These are phyloP conservation scores for Calonectria pauciramosa DNA, from an alignment of 2,329 filamentous ascomycete genomes.

Conservation along the genomic window DNA sequence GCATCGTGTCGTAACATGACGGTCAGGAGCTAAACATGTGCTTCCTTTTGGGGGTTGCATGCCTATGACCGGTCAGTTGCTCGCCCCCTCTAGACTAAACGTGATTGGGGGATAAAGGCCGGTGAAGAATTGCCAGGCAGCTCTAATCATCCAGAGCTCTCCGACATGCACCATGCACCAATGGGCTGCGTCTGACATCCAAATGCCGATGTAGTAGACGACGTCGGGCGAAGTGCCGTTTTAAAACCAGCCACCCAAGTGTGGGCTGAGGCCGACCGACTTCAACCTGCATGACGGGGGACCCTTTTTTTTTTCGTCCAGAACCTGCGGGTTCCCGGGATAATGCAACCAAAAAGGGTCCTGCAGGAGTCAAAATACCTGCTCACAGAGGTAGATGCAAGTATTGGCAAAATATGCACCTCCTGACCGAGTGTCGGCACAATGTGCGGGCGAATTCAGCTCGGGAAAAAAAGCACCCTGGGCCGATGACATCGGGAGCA, in stretches of 20 bases:
- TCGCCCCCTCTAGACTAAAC: constrained; percentile 33
- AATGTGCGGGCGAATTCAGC: background rate
- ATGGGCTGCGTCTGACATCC: constrained; percentile 30
- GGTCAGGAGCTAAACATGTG: constrained; percentile 29
- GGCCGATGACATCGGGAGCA: constrained; percentile 17
- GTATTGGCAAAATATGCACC: background rate
- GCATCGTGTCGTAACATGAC: constrained; percentile 50
- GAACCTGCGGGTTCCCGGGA: constrained; percentile 23
- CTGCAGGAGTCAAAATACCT: constrained; percentile 10
- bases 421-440: background rate
- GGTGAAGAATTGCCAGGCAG: constrained; percentile 39
- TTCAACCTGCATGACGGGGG: constrained; percentile 26
- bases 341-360: constrained; percentile 7
- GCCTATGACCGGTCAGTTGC: constrained; percentile 43
- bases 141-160: constrained; percentile 34
- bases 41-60: constrained; percentile 34
- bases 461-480: background rate
- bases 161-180: constrained; percentile 35
- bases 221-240: constrained; percentile 26
- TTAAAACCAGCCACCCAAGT: constrained; percentile 26
- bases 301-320: background rate
- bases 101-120: constrained; percentile 40
- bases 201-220: constrained; percentile 24
- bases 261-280: constrained; percentile 29
- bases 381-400: background rate